Percentiles rank a stretch among this genome's conserved stretches.
These are phyloP conservation scores for Podaxis mareebaensis DNA, from an alignment of 768 basidiomycete genomes.

Conservation along the genomic window DNA sequence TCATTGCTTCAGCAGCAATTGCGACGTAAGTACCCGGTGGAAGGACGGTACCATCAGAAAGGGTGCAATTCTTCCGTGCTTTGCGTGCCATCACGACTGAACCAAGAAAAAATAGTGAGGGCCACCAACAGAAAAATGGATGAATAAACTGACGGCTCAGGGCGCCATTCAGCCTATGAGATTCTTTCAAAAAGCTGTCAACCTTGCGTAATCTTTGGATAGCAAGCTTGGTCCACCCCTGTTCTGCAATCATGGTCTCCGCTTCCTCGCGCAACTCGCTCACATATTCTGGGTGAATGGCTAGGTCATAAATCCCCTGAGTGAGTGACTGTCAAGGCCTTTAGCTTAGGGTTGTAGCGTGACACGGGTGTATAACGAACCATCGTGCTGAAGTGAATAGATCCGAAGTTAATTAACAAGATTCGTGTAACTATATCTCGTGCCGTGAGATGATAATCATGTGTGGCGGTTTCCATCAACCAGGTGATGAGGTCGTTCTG, in stretches of 20 bases:
- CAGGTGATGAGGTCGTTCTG: slow-evolving; percentile 37
- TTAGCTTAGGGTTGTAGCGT: not conserved
- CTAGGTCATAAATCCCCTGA: slow-evolving; percentile 31
- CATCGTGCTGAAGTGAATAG: slow-evolving; percentile 41
- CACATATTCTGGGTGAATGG: slow-evolving; percentile 29
- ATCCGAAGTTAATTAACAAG: slow-evolving; percentile 39
- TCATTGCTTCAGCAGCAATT: slow-evolving; percentile 28
- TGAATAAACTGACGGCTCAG: not conserved
- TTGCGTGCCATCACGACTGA: slow-evolving; percentile 34
- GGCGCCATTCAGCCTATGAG: slow-evolving; percentile 32
- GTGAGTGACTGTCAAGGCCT: slow-evolving; percentile 31
- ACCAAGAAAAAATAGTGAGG: not conserved
- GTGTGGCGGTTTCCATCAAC: slow-evolving; percentile 35
- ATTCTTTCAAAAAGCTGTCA: slow-evolving; percentile 49
- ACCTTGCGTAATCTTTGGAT: slow-evolving; percentile 39
- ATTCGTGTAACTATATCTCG: slow-evolving; percentile 29
- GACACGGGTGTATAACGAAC: slow-evolving; percentile 22
- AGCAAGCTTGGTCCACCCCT: slow-evolving; percentile 44
- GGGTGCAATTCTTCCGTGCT: slow-evolving; percentile 36
- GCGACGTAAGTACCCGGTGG: slow-evolving; percentile 23
- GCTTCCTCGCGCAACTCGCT: slow-evolving; percentile 34
- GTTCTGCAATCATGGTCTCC: slow-evolving; percentile 25
- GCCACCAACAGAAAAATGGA: not conserved
- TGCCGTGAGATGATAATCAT: slow-evolving; percentile 25
- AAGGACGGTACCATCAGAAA: slow-evolving; percentile 39